Evolutionary conservation across 1,284 basidiomycete species (phyloP), one percentile per base, ranked within the genome.

Genomic region (Cryptococcus floricola): DNA sequence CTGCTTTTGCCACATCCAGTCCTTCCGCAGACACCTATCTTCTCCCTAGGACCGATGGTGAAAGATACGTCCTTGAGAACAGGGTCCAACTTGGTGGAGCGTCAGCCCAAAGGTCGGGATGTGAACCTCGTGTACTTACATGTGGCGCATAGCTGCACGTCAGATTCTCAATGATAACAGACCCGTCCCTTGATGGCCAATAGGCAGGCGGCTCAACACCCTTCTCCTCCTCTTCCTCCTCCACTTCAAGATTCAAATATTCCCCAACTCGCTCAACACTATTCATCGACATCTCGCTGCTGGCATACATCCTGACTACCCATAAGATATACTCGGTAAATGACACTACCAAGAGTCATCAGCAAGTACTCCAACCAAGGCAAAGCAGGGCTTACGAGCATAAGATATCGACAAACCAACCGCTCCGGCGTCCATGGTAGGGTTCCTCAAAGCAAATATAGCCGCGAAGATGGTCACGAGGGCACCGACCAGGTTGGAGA

Each of bases 11-110:
- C 78, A 58, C 67, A 70, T 41, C 80, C 80, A 0, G 81, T 82
- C 13, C 80, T 65, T 3, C 81, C 81, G 39, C 80, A 80, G 39
- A 83, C 77, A 13, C 81, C 81, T 27, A 83, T 76, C 62, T 81
- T 81, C 58, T 80, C 77, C 23, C 76, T 73, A 0, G 79, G 76
- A 3, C 68, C 70, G 41, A 82, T 78, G 5, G 64, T 71, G 62
- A 83, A 82, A 8, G 72, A 72, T 10, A 83, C 76, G 27, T 71
- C 69, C 49, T 78, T 73, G 12, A 83, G 71, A 0, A 82, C 81
- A 1, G 79, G 77, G 2, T 79, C 78, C 6, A 81, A 74, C 56
- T 75, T 61, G 6, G n/a, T 6, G 38, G 48, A 13, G 19, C 23
- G n/a, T 14, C 16, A 50, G 3, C 13, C 7, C 18, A 16, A 39